Base-by-base conservation (phyloP, 768 basidiomycete genomes). In the Artomyces pyxidatus region DNA sequence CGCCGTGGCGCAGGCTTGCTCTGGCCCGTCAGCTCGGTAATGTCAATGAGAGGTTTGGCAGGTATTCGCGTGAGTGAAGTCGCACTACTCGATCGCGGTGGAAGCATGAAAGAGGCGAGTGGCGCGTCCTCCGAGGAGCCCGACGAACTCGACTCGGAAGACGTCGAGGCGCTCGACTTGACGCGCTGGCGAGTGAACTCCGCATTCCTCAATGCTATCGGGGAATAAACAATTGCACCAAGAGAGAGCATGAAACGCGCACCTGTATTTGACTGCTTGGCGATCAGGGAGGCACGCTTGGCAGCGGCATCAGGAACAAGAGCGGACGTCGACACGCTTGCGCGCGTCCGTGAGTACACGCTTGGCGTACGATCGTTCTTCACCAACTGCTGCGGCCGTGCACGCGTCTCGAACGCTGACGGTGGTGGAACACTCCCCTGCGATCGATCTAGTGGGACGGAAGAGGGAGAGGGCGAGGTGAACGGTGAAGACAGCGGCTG, bases 71-170 rank as follows among this genome's bases (percentile, higher is more conserved):
- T 56, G 11, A 45, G 49, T 17, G 68, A 64, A 4, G 54, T 53
- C 9, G 82, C 72, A 54, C 81, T 85, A 16, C 82, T 84, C 14
- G 86, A 85, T 29, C 87, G 73, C 42, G 70, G 74, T 10, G 86
- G 85, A 0, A 71, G 70, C 6, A 85, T 66, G 29, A 87, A 69
- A 1, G 68, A 71, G 1, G 83, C 80, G 29, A 90, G 71, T 11
- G 86, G 87, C 2, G 79, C 75, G 55, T 81, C 71, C 50, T 84
- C 76, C 1, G 62, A 68, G n/a, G 71, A 71, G 45, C 77, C 79
- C 22, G 73, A 76, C 28, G 63, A 63, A 10, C 63, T 61, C 17
- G 64, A 61, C 12, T 64, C 61, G 7, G 57, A 59, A 17, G 58
- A 58, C 23, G 51, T 55, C 1, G 59, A 55, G 14, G 44, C 37